These are phyloP conservation scores for Polymyxa betae DNA, from an alignment of 208 protist genomes.

Conservation along the genomic window DNA sequence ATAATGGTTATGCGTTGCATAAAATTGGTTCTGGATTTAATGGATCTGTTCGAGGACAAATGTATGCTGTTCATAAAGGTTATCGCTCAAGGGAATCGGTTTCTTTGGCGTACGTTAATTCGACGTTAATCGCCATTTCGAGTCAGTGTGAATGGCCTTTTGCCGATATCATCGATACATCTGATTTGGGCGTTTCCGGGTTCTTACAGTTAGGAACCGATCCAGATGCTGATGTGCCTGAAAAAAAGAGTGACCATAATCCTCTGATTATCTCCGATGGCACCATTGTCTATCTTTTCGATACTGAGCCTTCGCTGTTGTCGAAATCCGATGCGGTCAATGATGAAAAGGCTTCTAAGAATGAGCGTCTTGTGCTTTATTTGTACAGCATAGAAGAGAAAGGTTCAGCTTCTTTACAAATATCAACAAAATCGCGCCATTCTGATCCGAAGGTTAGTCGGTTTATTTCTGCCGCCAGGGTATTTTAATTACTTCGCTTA, in stretches of 20 bases:
- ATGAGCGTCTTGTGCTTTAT: not conserved
- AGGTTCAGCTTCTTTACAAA: not conserved
- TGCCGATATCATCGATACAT: not conserved
- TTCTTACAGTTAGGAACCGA: not conserved
- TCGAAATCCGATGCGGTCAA: not conserved
- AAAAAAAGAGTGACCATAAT: not conserved
- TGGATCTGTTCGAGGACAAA: not conserved
- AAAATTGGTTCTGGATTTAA: conserved; percentile 1
- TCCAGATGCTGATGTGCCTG: conserved; percentile 10
- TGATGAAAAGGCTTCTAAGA: not conserved
- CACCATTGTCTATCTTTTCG: not conserved
- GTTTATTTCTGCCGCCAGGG: too few relatives aligned
- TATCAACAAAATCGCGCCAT: too few relatives aligned
- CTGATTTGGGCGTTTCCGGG: not conserved
- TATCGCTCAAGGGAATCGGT: conserved; percentile 12
- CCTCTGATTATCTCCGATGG: not conserved
- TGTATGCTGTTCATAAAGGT: conserved; percentile 3
- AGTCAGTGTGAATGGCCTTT: conserved; percentile 22
- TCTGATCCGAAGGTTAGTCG: too few relatives aligned
- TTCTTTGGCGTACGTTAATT: not conserved
- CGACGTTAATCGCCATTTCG: not conserved
- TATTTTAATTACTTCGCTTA: too few relatives aligned
- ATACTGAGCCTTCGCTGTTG: not conserved
- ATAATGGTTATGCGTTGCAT: not conserved
- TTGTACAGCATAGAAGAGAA: not conserved